Evolutionary conservation across 805 yeast species (phyloP).

Genomic region (Ascoidea rubescens): DNA sequence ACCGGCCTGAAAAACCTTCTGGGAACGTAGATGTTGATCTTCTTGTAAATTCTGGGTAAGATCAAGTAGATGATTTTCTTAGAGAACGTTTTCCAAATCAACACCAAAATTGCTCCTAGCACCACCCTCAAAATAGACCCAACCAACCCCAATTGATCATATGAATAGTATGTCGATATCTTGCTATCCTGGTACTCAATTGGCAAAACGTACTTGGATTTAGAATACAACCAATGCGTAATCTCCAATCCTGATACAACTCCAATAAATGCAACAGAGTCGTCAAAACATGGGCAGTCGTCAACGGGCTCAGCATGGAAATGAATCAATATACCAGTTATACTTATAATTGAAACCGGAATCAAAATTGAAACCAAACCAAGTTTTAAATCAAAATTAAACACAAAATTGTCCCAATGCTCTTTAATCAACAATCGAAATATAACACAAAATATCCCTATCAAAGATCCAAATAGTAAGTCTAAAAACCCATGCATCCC

Average conservation of each 20-base stretch:
- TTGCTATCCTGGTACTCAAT: conserved; percentile 10
- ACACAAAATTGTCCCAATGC: conserved; percentile 31
- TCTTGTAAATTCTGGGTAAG: conserved; percentile 45
- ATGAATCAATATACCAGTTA: conserved; percentile 39
- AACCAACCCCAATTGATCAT: conserved; percentile 26
- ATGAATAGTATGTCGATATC: conserved; percentile 27
- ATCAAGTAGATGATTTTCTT: conserved; percentile 49
- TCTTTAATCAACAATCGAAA: conserved; percentile 27
- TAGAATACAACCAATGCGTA: conserved; percentile 35
- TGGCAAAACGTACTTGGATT: conserved; percentile 10
- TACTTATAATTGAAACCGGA: conserved; percentile 23
- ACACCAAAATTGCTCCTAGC: conserved; percentile 49
- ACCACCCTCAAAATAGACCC: conserved; percentile 32
- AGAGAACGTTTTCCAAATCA: conserved; percentile 60
- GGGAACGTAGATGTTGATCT: conserved; percentile 24
- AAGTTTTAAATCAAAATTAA: conserved; percentile 11
- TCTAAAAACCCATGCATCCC: conserved; percentile 97
- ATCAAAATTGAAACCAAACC: conserved; percentile 16
- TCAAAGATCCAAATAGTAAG: conserved; percentile 43
- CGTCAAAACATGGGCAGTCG: conserved; percentile 93
- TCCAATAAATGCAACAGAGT: conserved; percentile 84
- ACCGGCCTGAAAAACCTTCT: conserved; percentile 22
- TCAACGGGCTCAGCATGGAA: conserved; percentile 78
- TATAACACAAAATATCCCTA: conserved; percentile 46
- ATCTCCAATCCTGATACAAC: conserved; percentile 70